Conservation (phyloP, 805 yeast species). For the Cyberlindnera amylophila region DNA sequence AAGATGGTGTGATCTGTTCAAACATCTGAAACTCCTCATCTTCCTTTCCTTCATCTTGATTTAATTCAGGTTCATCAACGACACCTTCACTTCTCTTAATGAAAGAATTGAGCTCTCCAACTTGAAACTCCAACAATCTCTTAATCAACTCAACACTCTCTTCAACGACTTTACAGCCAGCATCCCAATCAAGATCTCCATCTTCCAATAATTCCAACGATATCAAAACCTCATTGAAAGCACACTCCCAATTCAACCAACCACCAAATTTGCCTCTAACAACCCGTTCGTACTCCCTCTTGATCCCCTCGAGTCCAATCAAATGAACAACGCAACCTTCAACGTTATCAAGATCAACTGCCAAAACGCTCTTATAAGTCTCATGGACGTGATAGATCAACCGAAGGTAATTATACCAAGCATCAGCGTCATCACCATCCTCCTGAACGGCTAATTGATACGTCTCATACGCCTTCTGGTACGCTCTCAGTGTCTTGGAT, state of each 20-base stretch:
- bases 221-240: constrained; percentile 22
- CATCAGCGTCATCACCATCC: constrained; percentile 33
- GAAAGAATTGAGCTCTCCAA: constrained; percentile 20
- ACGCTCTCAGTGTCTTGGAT: constrained; percentile 60
- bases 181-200: neutral
- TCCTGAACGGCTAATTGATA: constrained; percentile 35
- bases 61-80: constrained; percentile 11
- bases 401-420: constrained; percentile 56
- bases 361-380: constrained; percentile 43
- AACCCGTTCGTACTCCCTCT: constrained; percentile 15
- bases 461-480: constrained; percentile 48
- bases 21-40: constrained; percentile 18
- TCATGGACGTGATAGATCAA: constrained; percentile 57
- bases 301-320: constrained; percentile 11
- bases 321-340: constrained; percentile 16
- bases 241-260: constrained; percentile 29
- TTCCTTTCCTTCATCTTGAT: constrained; percentile 11
- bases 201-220: constrained; percentile 18
- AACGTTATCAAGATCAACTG: constrained; percentile 30
- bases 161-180: neutral
- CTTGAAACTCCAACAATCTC: constrained; percentile 16
- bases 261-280: constrained; percentile 10
- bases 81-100: constrained; percentile 15
- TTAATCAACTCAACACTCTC: constrained; percentile 10
- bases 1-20: constrained; percentile 26